Conservation (phyloP, 2,329 filamentous ascomycete species). For the Oidium heveae region DNA sequence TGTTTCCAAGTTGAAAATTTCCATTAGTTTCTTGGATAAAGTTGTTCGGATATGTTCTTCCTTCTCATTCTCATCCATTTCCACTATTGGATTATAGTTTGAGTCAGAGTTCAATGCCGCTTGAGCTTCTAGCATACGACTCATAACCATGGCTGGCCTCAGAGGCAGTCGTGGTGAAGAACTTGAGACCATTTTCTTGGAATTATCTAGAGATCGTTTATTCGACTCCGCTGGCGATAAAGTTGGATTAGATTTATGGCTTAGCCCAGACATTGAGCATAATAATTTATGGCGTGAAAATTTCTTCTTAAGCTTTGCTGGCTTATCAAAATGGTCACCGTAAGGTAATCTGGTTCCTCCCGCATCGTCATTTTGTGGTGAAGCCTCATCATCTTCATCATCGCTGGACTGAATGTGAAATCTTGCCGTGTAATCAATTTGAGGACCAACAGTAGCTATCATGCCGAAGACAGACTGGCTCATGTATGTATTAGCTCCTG, state of each 20-base stretch:
- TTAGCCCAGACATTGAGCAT: constrained; percentile 4
- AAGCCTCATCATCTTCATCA: constrained; percentile 21
- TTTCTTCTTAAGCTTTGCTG: constrained; percentile 27
- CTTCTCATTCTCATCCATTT: constrained; percentile 6
- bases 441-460: constrained; percentile 68
- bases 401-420: constrained; percentile 63
- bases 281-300: constrained; percentile 19
- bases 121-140: constrained; percentile 49
- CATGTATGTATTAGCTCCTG: constrained; percentile 27
- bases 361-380: constrained; percentile 6
- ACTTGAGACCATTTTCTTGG: no score
- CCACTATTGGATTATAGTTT: constrained; percentile 25
- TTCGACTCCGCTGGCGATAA: no score
- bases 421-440: constrained; percentile 55
- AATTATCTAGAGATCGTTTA: no score
- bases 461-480: constrained; percentile 88
- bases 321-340: constrained; percentile 15
- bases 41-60: constrained; percentile 23
- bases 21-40: constrained; percentile 46
- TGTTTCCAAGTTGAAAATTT: constrained; percentile 64
- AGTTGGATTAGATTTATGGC: no score
- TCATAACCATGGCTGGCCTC: constrained; percentile 43
- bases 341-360: constrained; percentile 8
- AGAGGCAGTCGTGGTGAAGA: no score
- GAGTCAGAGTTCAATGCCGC: constrained; percentile 34